Conservation (phyloP, 2,329 filamentous ascomycete species). For the Botryotinia convoluta region DNA sequence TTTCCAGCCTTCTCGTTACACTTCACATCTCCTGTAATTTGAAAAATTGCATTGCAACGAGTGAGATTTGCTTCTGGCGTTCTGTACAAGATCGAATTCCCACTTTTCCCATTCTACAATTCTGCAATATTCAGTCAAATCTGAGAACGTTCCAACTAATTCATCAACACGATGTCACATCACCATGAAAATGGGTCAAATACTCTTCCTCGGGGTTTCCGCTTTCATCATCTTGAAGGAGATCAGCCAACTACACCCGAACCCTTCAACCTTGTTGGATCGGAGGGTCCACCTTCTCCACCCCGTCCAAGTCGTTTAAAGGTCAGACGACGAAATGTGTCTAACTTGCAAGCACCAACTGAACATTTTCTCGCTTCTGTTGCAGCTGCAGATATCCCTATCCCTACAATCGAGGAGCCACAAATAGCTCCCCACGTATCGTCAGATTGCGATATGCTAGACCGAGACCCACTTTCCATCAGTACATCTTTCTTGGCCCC, state of each 20-base stretch:
- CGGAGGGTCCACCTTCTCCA: slow-evolving; percentile 33
- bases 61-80: slow-evolving; percentile 16
- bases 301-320: slow-evolving; percentile 35
- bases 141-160: slow-evolving; percentile 23
- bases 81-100: slow-evolving; percentile 20
- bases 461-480: slow-evolving; percentile 24
- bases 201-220: slow-evolving; percentile 37
- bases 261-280: slow-evolving; percentile 26
- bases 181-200: slow-evolving; percentile 34
- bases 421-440: slow-evolving; percentile 36
- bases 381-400: slow-evolving; percentile 60
- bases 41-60: slow-evolving; percentile 13
- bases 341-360: slow-evolving; percentile 51
- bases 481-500: slow-evolving; percentile 30
- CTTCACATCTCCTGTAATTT: slow-evolving; percentile 24
- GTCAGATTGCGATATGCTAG: slow-evolving; percentile 34
- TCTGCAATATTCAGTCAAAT: slow-evolving; percentile 20
- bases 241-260: slow-evolving; percentile 35
- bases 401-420: slow-evolving; percentile 62
- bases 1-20: neutral
- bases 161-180: slow-evolving; percentile 29
- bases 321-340: slow-evolving; percentile 35
- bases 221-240: slow-evolving; percentile 32
- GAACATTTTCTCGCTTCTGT: slow-evolving; percentile 67
- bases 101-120: neutral